A percentile compares a stretch with the other conserved stretches of the same genome.
phyloP scores from a whole-genome alignment of 2,329 filamentous ascomycete genomes.

The Aspergillus niger region DNA sequence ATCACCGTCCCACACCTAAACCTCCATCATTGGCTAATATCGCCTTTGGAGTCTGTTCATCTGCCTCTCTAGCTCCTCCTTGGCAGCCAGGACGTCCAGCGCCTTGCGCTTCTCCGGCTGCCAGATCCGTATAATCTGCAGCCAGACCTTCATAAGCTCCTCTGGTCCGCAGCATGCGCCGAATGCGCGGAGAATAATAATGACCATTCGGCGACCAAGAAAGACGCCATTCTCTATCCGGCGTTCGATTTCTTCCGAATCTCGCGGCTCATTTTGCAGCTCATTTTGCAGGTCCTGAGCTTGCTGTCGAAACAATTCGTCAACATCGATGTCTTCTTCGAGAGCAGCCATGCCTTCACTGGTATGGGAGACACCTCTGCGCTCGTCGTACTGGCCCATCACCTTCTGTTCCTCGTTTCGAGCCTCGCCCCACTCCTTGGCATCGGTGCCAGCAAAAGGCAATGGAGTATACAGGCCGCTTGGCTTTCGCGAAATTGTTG shows the following conservation, averaged over 20 bases:
- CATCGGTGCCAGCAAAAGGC: slow-evolving; percentile 18
- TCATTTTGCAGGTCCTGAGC: slow-evolving; percentile 9
- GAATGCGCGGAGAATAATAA: slow-evolving; percentile 44
- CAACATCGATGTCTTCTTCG: neutral
- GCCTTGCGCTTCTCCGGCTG: slow-evolving; percentile 38
- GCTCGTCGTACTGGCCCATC: slow-evolving; percentile 5
- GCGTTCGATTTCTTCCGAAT: slow-evolving; percentile 28
- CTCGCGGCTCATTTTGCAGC: slow-evolving; percentile 9
- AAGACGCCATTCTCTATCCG: slow-evolving; percentile 45
- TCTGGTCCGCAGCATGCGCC: slow-evolving; percentile 38
- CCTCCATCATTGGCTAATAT: neutral
- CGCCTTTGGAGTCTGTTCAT: slow-evolving; percentile 25
- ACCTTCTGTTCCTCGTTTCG: neutral
- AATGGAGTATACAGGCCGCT: slow-evolving; percentile 30
- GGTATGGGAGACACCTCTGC: slow-evolving; percentile 8
- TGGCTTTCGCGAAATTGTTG: slow-evolving; percentile 12
- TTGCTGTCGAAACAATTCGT: slow-evolving; percentile 16
- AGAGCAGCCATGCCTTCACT: slow-evolving; percentile 13
- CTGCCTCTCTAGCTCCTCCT: slow-evolving; percentile 41
- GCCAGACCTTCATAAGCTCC: slow-evolving; percentile 42
- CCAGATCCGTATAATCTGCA: slow-evolving; percentile 45
- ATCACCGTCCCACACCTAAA: slow-evolving; percentile 8
- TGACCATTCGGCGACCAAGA: slow-evolving; percentile 43
- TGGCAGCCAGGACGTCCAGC: slow-evolving; percentile 39
- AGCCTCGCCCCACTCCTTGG: neutral